phyloP scores from a whole-genome alignment of 73 alveolate species.

The Vitrella brassicaformis region DNA sequence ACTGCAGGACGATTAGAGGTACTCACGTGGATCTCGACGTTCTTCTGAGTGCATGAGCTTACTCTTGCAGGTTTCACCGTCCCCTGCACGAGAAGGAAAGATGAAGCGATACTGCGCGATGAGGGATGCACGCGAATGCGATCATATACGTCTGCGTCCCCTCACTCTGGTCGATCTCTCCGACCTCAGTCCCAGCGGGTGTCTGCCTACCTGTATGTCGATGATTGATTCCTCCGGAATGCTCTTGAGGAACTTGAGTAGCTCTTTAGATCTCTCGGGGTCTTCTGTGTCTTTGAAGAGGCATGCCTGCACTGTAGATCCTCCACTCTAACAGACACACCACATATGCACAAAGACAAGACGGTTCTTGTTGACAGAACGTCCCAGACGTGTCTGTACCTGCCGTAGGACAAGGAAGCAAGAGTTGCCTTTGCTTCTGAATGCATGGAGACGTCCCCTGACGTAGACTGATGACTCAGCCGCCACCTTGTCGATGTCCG shows the following conservation, averaged over 20 bases:
- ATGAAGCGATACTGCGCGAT: background rate
- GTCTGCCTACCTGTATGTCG: conserved; percentile 42
- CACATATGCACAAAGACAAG: too few species aligned
- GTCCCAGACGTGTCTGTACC: too few species aligned
- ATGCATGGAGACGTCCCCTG: conserved; percentile 61
- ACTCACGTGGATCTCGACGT: conserved; percentile 65
- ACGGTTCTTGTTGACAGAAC: too few species aligned
- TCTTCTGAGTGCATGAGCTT: conserved; percentile 50
- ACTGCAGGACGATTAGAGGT: too few species aligned
- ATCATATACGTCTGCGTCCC: background rate
- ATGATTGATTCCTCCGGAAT: conserved; percentile 59
- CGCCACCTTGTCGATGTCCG: too few species aligned
- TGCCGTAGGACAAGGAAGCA: conserved; percentile 68
- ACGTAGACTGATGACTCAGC: too few species aligned
- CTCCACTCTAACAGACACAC: too few species aligned
- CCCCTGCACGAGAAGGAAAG: too few species aligned
- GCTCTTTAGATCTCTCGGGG: conserved; percentile 44
- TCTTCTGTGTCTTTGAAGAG: conserved; percentile 38
- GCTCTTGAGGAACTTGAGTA: conserved; percentile 52
- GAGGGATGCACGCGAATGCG: background rate
- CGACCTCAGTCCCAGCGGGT: background rate
- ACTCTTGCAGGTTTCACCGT: conserved; percentile 50
- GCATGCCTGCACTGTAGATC: conserved; percentile 57
- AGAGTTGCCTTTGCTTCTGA: conserved; percentile 61
- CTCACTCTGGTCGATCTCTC: too few species aligned